These are phyloP conservation scores for Fusarium caatingaense DNA, from an alignment of 2,329 filamentous ascomycete species.

Conservation along the genomic window DNA sequence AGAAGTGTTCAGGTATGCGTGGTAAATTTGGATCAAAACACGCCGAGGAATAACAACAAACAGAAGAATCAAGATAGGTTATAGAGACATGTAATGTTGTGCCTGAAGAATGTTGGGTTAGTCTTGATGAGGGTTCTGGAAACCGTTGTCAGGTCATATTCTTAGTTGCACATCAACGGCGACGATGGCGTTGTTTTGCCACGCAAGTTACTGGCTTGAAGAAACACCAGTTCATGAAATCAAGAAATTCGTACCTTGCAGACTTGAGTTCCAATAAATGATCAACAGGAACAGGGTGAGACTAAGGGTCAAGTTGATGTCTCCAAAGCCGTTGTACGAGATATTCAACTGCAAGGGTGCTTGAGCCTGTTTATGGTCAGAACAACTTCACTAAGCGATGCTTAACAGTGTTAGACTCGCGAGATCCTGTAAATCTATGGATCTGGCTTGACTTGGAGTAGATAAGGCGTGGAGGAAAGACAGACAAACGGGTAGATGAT, in stretches of 20 bases:
- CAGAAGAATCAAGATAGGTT: constrained; percentile 30
- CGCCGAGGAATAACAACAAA: constrained; percentile 32
- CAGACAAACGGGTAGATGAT: constrained; percentile 38
- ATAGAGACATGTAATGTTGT: constrained; percentile 28
- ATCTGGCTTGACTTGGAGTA: constrained; percentile 18
- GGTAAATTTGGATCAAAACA: constrained; percentile 34
- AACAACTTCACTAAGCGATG: constrained; percentile 12
- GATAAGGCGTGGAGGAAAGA: constrained; percentile 34
- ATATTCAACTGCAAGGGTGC: constrained; percentile 36
- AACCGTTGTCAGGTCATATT: constrained; percentile 26
- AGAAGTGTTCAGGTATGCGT: constrained; percentile 36
- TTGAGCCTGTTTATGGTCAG: constrained; percentile 42
- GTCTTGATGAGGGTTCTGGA: constrained; percentile 12
- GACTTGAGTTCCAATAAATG: constrained; percentile 18
- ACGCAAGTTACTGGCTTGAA: constrained; percentile 7
- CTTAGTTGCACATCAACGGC: constrained; percentile 1
- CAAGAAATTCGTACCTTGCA: constrained; percentile 33
- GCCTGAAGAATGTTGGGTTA: constrained; percentile 36
- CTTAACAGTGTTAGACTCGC: constrained; percentile 20
- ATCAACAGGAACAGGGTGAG: constrained; percentile 35
- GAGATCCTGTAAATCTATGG: constrained; percentile 20
- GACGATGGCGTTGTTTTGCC: constrained; percentile 18
- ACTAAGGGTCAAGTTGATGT: constrained; percentile 32
- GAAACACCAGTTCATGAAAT: constrained; percentile 7
- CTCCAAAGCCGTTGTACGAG: constrained; percentile 23